Base-by-base conservation (phyloP, 2,329 filamentous ascomycete species). In the Penicillium sp. region DNA sequence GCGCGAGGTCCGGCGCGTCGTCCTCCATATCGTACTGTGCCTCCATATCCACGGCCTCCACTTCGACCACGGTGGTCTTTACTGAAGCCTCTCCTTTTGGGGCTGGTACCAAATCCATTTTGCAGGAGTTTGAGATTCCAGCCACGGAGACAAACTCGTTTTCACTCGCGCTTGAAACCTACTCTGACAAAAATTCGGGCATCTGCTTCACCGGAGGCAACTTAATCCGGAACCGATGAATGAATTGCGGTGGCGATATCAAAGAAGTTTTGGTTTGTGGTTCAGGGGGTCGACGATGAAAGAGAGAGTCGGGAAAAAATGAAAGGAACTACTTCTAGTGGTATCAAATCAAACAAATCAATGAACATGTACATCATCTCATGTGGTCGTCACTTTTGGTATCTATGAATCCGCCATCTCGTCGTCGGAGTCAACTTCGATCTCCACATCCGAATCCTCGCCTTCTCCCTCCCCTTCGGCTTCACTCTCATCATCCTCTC, bases 401-500 rank as follows among this genome's bases (percentile, higher is more conserved):
- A 40, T 63, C 63, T 71, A 79, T 61, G 74, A 76, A 66, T 77
- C 78, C 46, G 70, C 77, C 87, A 86, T 89, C 73, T 80, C 78
- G 53, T 78, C 75, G 46, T 75, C 73, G 13, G 76, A 78, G 70
- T 77, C 82, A 60, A 82, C 84, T 58, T 84, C 84, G 36, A 84
- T 82, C 57, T 82, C 76, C 41, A 77, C 79, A 23, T 83, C 83
- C 45, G 79, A 79, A 19, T 43, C 80, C 53, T 73, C 73, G 36
- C 78, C 81, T 13, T 81, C 83, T 9, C 80, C 84, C 29, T 81
- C 83, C 34, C 45, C 59, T 53, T 80, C 81, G 21, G 80, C 83
- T 31, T 85, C 83, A 36, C 80, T 82, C 21, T 83, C 82, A 19
- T 81, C 79, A 13, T 82, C 79, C 64, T 84, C 84, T 4, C 87